phyloP scores from a whole-genome alignment of 2,329 filamentous ascomycete species.

The Colletotrichum tropicale region DNA sequence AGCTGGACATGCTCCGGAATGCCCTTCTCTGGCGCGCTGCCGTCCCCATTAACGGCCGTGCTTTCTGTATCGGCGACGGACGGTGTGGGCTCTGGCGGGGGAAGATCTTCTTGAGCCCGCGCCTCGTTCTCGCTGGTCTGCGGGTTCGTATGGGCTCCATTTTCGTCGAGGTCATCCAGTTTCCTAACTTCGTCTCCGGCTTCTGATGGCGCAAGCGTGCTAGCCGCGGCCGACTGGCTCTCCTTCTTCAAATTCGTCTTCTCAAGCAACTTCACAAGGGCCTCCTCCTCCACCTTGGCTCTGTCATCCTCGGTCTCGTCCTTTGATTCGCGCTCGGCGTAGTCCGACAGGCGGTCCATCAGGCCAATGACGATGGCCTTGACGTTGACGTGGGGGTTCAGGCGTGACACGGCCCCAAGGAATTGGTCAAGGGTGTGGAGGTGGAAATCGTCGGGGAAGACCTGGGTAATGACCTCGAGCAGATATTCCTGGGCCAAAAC shows the following conservation, averaged over 20 bases:
- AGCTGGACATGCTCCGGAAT: constrained; percentile 83
- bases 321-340: constrained; percentile 87
- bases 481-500: constrained; percentile 97
- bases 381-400: constrained; percentile 97
- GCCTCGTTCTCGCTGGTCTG: constrained; percentile 21
- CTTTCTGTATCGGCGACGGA: constrained; percentile 52
- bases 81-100: constrained; percentile 32
- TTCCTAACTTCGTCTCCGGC: background rate
- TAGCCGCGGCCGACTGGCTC: constrained; percentile 21
- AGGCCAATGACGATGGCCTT: constrained; percentile 97
- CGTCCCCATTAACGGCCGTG: constrained; percentile 50
- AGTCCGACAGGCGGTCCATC: constrained; percentile 95
- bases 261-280: constrained; percentile 77
- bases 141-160: constrained; percentile 2
- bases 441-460: constrained; percentile 98
- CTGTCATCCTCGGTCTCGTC: constrained; percentile 73
- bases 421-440: constrained; percentile 96
- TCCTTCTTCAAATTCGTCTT: constrained; percentile 72
- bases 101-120: constrained; percentile 1
- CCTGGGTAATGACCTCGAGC: constrained; percentile 96
- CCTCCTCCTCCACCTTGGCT: constrained; percentile 82
- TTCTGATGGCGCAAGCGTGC: constrained; percentile 18
- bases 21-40: constrained; percentile 43
- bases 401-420: constrained; percentile 86
- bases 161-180: constrained; percentile 22